Base-by-base conservation (phyloP, 805 yeast genomes). In the Cephaloascus albidus region DNA sequence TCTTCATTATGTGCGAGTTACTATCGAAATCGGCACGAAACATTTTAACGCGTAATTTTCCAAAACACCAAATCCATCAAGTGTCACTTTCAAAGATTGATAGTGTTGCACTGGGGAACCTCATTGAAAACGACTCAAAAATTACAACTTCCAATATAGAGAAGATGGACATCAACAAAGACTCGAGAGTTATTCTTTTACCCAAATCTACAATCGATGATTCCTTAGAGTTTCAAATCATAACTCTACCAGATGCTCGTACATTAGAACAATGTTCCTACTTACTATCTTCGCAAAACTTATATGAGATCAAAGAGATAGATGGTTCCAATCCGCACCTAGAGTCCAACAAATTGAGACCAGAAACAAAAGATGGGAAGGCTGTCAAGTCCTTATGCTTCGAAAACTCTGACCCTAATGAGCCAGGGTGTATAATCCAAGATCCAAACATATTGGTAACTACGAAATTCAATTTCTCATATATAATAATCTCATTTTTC, bases 301-400 rank as follows among this genome's bases (percentile, higher is more conserved):
- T 58, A 3, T 58, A 47, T 34, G 64, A 60, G 36, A 35, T 61
- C 20, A 46, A 50, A 26, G 50, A 47, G 26, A 41, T 57, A 27
- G 49, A 42, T 27, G 59, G 59, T 2, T 32, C 38, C 18, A 49
- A 51, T 38, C 46, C 47, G 14, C 43, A 42, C 35, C 37, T 35
- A 15, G 33, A 33, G 3, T 26, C 39, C 8, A 36, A 36, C 10
- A 48, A 47, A 19, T 35, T 38, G 20, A 40, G 43, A 19, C 42
- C 38, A 15, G 42, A 37, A 1, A 55, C 48, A 17, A 47, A 39
- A 41, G 50, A 47, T 35, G 63, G 56, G 18, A 45, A 53, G 36
- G 60, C 68, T 1, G 61, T 72, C 20, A 71, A 68, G 45, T 70
- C 78, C 1, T 47, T 70, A 18, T 47, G 70, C 3, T 45, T 50